Conservation (phyloP, 371 early-diverging fungal genomes). For the Fennellomyces sp. region DNA sequence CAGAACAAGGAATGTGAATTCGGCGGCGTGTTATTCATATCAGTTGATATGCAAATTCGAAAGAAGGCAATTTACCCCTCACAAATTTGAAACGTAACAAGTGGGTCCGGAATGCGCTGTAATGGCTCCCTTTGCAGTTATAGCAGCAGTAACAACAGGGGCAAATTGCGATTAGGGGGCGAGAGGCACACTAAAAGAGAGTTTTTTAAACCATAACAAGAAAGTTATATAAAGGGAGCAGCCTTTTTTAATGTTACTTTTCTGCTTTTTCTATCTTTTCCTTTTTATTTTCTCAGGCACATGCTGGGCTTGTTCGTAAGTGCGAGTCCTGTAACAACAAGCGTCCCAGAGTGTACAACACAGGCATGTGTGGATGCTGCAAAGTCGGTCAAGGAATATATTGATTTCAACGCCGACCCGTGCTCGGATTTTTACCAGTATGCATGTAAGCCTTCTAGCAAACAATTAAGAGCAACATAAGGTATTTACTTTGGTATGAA, state of each 20-base stretch:
- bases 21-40: too few relatives aligned
- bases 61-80: too few relatives aligned
- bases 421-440: constrained; percentile 52
- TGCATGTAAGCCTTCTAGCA: constrained; percentile 35
- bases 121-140: too few relatives aligned
- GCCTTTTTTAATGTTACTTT: background rate
- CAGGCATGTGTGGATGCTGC: constrained; percentile 5
- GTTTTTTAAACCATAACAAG: background rate
- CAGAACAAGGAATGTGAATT: too few relatives aligned
- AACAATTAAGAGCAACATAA: background rate
- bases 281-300: background rate
- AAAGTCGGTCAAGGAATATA: background rate
- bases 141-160: too few relatives aligned
- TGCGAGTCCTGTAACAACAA: background rate
- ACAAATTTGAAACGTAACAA: too few relatives aligned
- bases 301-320: background rate
- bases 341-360: background rate
- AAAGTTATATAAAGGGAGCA: background rate
- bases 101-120: too few relatives aligned
- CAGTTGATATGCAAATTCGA: background rate
- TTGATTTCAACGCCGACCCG: constrained; percentile 39
- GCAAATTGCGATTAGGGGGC: too few relatives aligned
- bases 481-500: too few relatives aligned
- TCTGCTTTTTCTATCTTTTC: background rate
- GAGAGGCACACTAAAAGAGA: too few relatives aligned